Evolutionary conservation across 129 eudicot species (phyloP).

Genomic region (Helichrysum umbraculigerum): DNA sequence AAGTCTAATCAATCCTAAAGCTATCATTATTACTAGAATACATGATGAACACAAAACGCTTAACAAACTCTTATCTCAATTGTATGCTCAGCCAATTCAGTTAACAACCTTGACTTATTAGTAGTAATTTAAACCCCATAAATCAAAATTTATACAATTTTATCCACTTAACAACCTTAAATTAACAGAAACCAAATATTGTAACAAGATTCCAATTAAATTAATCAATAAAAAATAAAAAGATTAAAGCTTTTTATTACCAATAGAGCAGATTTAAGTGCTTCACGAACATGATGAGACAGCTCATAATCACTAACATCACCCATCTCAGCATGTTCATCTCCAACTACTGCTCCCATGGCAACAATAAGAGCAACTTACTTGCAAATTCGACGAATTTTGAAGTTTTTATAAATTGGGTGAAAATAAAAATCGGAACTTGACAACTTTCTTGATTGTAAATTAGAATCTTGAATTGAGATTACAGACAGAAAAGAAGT

Average conservation of each 20-base stretch:
- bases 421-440: not conserved
- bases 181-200: too few relatives aligned
- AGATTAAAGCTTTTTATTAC: conserved; percentile 2
- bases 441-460: not conserved
- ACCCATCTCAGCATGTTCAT: conserved; percentile 25
- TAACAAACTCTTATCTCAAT: not conserved
- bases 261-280: conserved; percentile 28
- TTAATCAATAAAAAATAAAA: not conserved
- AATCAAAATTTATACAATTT: not conserved
- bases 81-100: not conserved
- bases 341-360: conserved; percentile 18
- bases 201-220: not conserved
- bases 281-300: conserved; percentile 34
- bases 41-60: not conserved
- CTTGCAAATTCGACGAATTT: not conserved
- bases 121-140: not conserved
- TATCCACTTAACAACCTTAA: not conserved
- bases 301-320: conserved; percentile 32
- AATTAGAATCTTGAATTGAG: not conserved
- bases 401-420: not conserved
- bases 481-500: not conserved
- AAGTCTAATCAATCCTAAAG: not conserved
- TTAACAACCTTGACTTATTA: not conserved
- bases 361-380: not conserved
- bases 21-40: not conserved